These are phyloP conservation scores for Lentinus tigrinus DNA, from an alignment of 768 basidiomycete species.

Conservation along the genomic window DNA sequence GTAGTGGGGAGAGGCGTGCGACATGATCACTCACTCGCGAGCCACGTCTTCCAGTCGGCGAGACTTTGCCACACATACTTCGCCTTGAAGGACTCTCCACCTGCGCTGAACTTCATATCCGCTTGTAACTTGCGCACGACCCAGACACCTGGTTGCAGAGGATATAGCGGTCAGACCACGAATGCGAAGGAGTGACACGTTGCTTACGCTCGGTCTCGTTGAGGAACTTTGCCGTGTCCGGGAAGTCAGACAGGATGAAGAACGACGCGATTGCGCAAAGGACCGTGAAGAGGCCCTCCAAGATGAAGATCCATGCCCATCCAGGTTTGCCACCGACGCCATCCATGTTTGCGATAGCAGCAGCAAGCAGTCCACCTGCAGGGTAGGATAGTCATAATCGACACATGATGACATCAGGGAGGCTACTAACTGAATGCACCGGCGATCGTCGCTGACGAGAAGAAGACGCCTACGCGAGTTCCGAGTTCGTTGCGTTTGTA, in stretches of 20 bases:
- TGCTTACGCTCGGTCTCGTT: constrained; percentile 55
- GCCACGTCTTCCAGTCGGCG: constrained; percentile 71
- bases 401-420: neutral
- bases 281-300: constrained; percentile 72
- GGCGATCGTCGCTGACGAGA: constrained; percentile 75
- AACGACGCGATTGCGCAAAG: constrained; percentile 57
- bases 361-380: constrained; percentile 62
- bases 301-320: constrained; percentile 74
- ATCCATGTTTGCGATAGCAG: constrained; percentile 69
- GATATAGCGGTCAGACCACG: neutral
- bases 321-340: constrained; percentile 61
- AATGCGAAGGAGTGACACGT: neutral
- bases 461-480: constrained; percentile 70
- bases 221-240: constrained; percentile 72
- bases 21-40: constrained; percentile 51
- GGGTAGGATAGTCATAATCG: neutral
- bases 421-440: constrained; percentile 63
- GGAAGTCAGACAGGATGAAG: constrained; percentile 79
- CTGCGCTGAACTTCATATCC: constrained; percentile 66
- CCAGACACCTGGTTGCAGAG: constrained; percentile 46
- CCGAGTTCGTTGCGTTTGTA: constrained; percentile 79
- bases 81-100: constrained; percentile 51
- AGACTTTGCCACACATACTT: constrained; percentile 61
- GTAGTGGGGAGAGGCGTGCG: neutral
- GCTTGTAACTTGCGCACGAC: constrained; percentile 63